These are phyloP conservation scores for Ophiosphaerella herpotricha DNA, from an alignment of 2,329 filamentous ascomycete genomes.

Conservation along the genomic window DNA sequence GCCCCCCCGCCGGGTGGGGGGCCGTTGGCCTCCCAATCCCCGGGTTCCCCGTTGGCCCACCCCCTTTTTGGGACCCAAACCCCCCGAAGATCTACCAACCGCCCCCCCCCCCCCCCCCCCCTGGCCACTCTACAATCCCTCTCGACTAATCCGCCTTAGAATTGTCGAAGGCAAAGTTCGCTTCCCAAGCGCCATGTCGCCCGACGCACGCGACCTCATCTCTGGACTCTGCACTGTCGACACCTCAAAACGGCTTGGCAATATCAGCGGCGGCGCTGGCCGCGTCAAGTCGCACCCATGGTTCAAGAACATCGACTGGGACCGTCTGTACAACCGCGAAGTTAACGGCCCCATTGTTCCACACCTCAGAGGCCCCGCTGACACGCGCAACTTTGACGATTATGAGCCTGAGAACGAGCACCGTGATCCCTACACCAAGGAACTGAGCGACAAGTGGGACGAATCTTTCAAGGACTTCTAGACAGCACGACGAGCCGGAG, in stretches of 20 bases:
- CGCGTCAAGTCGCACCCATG: constrained; percentile 77
- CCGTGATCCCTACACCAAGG: constrained; percentile 69
- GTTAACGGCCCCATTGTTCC: constrained; percentile 74
- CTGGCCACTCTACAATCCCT: background rate
- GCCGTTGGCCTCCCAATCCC: too few species aligned
- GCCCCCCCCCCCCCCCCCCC: too few species aligned
- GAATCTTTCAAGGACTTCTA: constrained; percentile 73
- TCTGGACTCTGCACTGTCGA: constrained; percentile 77
- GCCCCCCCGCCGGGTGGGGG: too few species aligned
- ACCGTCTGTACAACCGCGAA: constrained; percentile 68
- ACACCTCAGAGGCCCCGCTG: constrained; percentile 72
- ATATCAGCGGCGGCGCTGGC: constrained; percentile 73
- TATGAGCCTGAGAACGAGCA: constrained; percentile 77
- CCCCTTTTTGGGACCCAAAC: too few species aligned
- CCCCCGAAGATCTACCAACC: too few species aligned
- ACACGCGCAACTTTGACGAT: constrained; percentile 80
- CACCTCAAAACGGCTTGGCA: constrained; percentile 76
- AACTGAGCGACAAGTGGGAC: constrained; percentile 72
- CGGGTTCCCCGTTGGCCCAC: too few species aligned
- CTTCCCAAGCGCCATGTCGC: constrained; percentile 71
- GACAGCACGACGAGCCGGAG: background rate
- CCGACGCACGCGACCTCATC: constrained; percentile 75
- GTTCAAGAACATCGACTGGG: constrained; percentile 75
- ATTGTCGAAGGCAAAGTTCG: constrained; percentile 79
- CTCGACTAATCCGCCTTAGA: constrained; percentile 48